A percentile compares a stretch with the other conserved stretches of the same genome.
These are phyloP conservation scores for Choiromyces venosus DNA, from an alignment of 495 filamentous ascomycete genomes.

Conservation along the genomic window DNA sequence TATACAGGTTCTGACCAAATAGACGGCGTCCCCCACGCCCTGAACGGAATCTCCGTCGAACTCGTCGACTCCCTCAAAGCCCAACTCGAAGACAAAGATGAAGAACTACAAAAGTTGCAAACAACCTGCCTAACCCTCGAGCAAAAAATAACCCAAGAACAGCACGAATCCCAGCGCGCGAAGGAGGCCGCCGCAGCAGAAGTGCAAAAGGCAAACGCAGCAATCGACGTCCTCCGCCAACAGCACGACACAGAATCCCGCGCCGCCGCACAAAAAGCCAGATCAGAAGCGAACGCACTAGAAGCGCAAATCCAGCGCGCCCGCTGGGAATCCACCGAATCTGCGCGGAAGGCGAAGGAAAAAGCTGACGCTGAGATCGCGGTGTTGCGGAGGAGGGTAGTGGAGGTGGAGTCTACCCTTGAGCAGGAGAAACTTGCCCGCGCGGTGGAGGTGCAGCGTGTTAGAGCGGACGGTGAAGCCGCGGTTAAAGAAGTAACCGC, in stretches of 20 bases:
- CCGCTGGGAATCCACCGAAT: slow-evolving; percentile 28
- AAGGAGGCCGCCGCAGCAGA: slow-evolving; percentile 65
- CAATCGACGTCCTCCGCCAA: slow-evolving; percentile 65
- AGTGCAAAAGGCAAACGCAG: slow-evolving; percentile 58
- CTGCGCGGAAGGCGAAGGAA: slow-evolving; percentile 17
- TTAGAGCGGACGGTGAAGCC: slow-evolving; percentile 6
- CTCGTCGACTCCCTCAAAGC: slow-evolving; percentile 75
- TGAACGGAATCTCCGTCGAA: slow-evolving; percentile 72
- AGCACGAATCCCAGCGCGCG: slow-evolving; percentile 65
- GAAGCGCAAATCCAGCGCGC: slow-evolving; percentile 33
- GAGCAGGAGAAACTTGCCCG: slow-evolving; percentile 12
- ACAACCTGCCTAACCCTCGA: slow-evolving; percentile 61
- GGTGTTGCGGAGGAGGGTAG: slow-evolving; percentile 15
- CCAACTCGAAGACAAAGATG: slow-evolving; percentile 67
- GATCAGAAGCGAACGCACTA: slow-evolving; percentile 17
- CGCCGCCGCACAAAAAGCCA: slow-evolving; percentile 33
- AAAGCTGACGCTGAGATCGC: slow-evolving; percentile 18
- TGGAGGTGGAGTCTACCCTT: slow-evolving; percentile 1
- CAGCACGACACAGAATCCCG: slow-evolving; percentile 57
- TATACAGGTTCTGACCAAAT: not conserved
- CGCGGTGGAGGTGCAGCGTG: slow-evolving; percentile 13
- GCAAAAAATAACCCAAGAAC: slow-evolving; percentile 67
- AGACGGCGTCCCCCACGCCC: slow-evolving; percentile 9
- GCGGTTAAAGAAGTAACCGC: not conserved
- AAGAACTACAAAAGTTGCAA: slow-evolving; percentile 63